Evolutionary conservation across 495 filamentous ascomycete genomes (phyloP), one percentile per base, ranked within the genome.

Genomic region (Cryomyces minteri): DNA sequence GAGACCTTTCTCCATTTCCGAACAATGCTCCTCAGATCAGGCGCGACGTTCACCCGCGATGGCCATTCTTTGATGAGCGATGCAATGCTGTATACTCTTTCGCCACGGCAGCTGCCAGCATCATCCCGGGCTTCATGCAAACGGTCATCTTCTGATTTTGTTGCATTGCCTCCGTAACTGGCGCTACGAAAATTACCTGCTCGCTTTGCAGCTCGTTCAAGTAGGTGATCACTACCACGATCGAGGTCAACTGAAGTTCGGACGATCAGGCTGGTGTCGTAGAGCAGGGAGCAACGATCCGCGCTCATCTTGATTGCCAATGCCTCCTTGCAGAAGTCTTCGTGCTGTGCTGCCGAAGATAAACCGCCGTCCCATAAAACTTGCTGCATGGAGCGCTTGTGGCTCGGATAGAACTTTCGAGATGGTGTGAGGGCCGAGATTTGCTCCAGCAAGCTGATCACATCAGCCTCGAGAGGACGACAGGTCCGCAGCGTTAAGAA

Each of bases 381-480:
- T 12, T 12, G 60, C 50, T 78, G 71, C 58, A 77, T 63, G 0
- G 63, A 61, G 37, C 60, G 58, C 12, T 68, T 41, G 41, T 71
- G 49, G 0, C 44, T 36, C 0, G 80, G 80, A 55, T 83, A 82
- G 48, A 68, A 83, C 0, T 54, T 47, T 31, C 75, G 54, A 5
- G 14, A 5, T 3, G 80, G 77, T 0, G 72, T 71, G 0, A 82
- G 52, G 0, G 37, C n/a, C 0, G 71, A 69, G 34, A 84, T 72
- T 0, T 52, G 25, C 0, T 28, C 4, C 0, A 79, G 56, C 7
- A 72, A 43, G 0, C 50, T 14, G 12, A 64, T 41, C 39, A 76
- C 62, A 4, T 62, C 59, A 0, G 45, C 7, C 4, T 57, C 48
- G 4, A 80, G 58, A 4, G 46, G 48, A 7, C 56, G 52, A 39